Evolutionary conservation across 805 yeast genomes (phyloP).

Genomic region (Candida jianshihensis): DNA sequence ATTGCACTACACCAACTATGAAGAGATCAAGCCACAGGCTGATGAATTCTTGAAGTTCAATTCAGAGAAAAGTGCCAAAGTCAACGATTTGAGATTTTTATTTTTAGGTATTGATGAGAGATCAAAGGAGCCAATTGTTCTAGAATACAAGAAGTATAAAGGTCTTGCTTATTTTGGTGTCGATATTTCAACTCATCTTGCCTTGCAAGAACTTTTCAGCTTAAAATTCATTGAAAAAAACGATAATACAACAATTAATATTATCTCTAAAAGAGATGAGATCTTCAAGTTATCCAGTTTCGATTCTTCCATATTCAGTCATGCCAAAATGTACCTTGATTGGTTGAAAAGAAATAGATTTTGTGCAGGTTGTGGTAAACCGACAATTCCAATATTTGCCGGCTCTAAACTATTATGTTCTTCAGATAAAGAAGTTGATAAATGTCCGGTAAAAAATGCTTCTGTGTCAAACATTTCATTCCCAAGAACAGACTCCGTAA

Average conservation of each 20-base stretch:
- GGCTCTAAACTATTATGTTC: conserved; percentile 59
- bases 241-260: neutral
- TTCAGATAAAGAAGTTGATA: conserved; percentile 1
- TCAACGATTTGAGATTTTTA: conserved; percentile 33
- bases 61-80: conserved; percentile 6
- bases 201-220: neutral
- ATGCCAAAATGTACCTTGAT: conserved; percentile 78
- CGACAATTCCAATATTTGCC: conserved; percentile 51
- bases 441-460: conserved; percentile 32
- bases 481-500: conserved; percentile 89
- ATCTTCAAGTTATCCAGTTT: conserved; percentile 21
- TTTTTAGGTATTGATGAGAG: conserved; percentile 45
- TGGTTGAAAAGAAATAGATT: conserved; percentile 71
- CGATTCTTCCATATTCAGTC: conserved; percentile 68
- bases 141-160: conserved; percentile 38
- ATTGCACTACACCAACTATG: conserved; percentile 12
- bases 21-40: conserved; percentile 6
- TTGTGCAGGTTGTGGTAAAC: conserved; percentile 85
- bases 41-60: conserved; percentile 12
- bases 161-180: conserved; percentile 64
- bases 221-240: neutral
- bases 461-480: conserved; percentile 71
- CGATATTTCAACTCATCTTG: conserved; percentile 32
- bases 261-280: conserved; percentile 6
- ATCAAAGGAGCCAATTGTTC: conserved; percentile 23